Percentiles rank a stretch among this genome's conserved stretches.
Evolutionary conservation across 148 eudicot genomes (phyloP).

Genomic region (Limonium bicolor): DNA sequence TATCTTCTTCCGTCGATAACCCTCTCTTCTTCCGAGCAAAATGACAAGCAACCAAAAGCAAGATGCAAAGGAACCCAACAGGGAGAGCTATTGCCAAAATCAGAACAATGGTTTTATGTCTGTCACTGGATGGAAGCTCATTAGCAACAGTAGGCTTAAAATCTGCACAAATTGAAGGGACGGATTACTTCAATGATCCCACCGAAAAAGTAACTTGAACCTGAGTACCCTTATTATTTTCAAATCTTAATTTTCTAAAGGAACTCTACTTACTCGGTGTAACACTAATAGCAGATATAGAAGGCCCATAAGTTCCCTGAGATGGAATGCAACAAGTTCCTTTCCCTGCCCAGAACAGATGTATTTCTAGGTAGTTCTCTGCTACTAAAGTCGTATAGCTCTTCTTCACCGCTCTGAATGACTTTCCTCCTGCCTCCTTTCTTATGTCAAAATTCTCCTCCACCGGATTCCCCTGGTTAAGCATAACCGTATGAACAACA

Average conservation of each 20-base stretch:
- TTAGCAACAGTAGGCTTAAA: constrained; percentile 44
- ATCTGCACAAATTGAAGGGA: constrained; percentile 24
- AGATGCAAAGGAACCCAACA: constrained; percentile 24
- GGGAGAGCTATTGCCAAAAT: constrained; percentile 58
- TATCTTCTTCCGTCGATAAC: constrained; percentile 22
- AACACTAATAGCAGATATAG: constrained; percentile 69
- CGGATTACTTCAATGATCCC: not conserved
- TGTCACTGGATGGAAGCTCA: constrained; percentile 26
- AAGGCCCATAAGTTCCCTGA: constrained; percentile 82
- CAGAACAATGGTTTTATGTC: constrained; percentile 35
- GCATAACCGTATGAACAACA: not conserved
- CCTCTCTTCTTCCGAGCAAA: constrained; percentile 28
- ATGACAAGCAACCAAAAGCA: constrained; percentile 23
- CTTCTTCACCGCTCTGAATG: constrained; percentile 30
- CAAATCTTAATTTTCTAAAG: too few relatives aligned
- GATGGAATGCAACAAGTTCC: constrained; percentile 78
- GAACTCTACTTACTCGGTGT: constrained; percentile 44
- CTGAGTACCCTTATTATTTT: too few relatives aligned
- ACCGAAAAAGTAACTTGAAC: not conserved
- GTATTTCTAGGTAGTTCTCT: constrained; percentile 64
- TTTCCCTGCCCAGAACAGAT: constrained; percentile 96
- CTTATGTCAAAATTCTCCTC: constrained; percentile 56
- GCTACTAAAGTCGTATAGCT: constrained; percentile 32
- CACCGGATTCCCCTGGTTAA: constrained; percentile 41
- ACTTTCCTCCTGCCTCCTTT: constrained; percentile 40